These are phyloP conservation scores for Ogataea zsoltii DNA, from an alignment of 805 yeast species.

Conservation along the genomic window DNA sequence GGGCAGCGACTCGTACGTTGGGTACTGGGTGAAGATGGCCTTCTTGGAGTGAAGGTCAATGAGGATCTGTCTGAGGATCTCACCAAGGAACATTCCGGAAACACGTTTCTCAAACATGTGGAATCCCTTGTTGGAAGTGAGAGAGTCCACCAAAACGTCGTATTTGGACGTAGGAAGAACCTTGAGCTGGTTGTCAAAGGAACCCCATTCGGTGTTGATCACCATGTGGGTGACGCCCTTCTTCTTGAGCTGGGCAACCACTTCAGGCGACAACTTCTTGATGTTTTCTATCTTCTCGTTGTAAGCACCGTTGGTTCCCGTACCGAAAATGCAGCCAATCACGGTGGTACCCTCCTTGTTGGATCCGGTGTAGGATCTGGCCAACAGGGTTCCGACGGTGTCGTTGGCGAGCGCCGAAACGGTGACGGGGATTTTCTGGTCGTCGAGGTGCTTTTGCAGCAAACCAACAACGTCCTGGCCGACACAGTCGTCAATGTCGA, in stretches of 20 bases:
- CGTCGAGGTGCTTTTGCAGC: constrained; percentile 69
- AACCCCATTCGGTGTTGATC: constrained; percentile 97
- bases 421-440: constrained; percentile 56
- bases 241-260: constrained; percentile 38
- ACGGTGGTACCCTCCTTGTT: constrained; percentile 73
- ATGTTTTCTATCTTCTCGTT: constrained; percentile 74
- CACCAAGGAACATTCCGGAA: constrained; percentile 92
- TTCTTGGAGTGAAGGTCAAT: constrained; percentile 64
- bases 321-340: constrained; percentile 91
- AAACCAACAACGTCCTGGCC: constrained; percentile 78
- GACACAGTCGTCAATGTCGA: constrained; percentile 79
- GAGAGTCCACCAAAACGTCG: constrained; percentile 69
- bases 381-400: constrained; percentile 90
- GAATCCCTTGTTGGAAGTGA: constrained; percentile 78
- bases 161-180: constrained; percentile 76
- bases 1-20: constrained; percentile 43
- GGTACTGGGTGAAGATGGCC: constrained; percentile 58
- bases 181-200: constrained; percentile 82
- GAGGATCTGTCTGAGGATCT: constrained; percentile 72
- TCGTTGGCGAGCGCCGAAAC: constrained; percentile 93
- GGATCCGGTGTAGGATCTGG: constrained; percentile 75
- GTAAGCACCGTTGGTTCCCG: constrained; percentile 98
- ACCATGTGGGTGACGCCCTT: constrained; percentile 71
- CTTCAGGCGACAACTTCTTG: constrained; percentile 62
- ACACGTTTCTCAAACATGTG: constrained; percentile 94